Evolutionary conservation across 2,329 filamentous ascomycete species (phyloP).

Genomic region (Drechslerella stenobrocha): DNA sequence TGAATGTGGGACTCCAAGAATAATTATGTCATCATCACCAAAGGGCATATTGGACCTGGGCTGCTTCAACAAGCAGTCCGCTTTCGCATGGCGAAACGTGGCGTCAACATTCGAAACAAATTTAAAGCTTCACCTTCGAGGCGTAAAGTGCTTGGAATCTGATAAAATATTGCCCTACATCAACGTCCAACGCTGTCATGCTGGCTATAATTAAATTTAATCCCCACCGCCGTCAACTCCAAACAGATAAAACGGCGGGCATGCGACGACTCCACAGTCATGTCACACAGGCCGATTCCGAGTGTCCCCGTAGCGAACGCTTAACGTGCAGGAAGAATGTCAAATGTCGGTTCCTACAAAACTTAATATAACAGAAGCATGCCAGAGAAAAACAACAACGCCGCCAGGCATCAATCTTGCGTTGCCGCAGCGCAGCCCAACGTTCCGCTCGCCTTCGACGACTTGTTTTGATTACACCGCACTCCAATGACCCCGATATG

Average conservation of each 20-base stretch:
- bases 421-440: conserved; percentile 18
- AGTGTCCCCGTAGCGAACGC: conserved; percentile 12
- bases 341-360: not conserved
- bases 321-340: not conserved
- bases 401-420: conserved; percentile 20
- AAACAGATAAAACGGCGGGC: conserved; percentile 39
- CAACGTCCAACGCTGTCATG: no score
- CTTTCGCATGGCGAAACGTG: conserved; percentile 46
- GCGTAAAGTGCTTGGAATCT: conserved; percentile 15
- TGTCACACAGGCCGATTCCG: conserved; percentile 27
- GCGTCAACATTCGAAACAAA: conserved; percentile 41
- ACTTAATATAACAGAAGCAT: no score
- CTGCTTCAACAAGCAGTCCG: conserved; percentile 8
- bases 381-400: conserved; percentile 26
- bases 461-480: not conserved
- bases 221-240: conserved; percentile 24
- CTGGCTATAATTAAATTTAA: no score
- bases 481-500: not conserved
- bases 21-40: conserved; percentile 20
- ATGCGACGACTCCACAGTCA: conserved; percentile 19
- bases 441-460: conserved; percentile 18
- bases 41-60: conserved; percentile 1
- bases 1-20: not conserved
- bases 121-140: conserved; percentile 20
- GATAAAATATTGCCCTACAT: no score